phyloP scores from a whole-genome alignment of 768 basidiomycete genomes.

The Lactarius tabidus region DNA sequence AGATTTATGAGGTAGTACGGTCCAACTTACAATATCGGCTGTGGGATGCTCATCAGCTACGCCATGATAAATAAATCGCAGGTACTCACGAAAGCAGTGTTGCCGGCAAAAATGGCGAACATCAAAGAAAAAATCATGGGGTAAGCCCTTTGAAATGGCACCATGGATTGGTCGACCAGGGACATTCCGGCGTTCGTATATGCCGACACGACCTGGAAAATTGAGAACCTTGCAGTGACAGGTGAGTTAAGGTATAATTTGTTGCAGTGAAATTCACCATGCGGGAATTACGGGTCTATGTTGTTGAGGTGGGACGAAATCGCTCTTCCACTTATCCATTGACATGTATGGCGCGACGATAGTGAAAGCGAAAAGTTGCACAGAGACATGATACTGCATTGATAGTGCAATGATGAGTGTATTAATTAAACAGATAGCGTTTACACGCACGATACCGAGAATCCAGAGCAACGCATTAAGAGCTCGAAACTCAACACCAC shows the following conservation, averaged over 20 bases:
- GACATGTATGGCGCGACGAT: constrained; percentile 82
- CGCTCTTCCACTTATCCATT: constrained; percentile 49
- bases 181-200: constrained; percentile 90
- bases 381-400: constrained; percentile 68
- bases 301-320: constrained; percentile 58
- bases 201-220: constrained; percentile 80
- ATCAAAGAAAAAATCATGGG: constrained; percentile 71
- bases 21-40: constrained; percentile 81
- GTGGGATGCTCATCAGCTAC: constrained; percentile 1
- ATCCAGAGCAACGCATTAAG: constrained; percentile 80
- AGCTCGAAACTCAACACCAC: constrained; percentile 90
- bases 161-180: constrained; percentile 84
- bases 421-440: not conserved
- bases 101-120: constrained; percentile 82
- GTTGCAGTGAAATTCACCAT: constrained; percentile 47
- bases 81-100: constrained; percentile 83
- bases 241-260: not conserved
- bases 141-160: constrained; percentile 86
- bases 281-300: constrained; percentile 51
- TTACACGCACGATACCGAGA: constrained; percentile 57
- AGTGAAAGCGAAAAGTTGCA: constrained; percentile 65
- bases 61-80: not conserved
- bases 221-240: constrained; percentile 58
- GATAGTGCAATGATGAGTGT: not conserved
- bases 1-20: not conserved